Evolutionary conservation across 805 yeast genomes (phyloP).

Genomic region (Candida insectalens): DNA sequence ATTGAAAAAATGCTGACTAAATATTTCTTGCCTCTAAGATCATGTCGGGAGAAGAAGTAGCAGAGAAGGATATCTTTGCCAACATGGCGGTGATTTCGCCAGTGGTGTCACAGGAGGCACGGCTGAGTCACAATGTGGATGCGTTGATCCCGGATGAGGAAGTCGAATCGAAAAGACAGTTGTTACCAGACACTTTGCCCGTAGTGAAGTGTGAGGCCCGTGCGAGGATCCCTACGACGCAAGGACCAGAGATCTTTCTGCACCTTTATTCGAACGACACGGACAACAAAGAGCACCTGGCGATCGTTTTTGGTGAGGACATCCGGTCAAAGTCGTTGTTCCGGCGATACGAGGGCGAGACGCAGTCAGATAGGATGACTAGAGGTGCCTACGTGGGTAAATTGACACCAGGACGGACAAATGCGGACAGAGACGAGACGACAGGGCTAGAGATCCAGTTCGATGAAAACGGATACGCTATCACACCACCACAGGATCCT

Average conservation of each 20-base stretch:
- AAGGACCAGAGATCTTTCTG: constrained; percentile 87
- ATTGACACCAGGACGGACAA: constrained; percentile 73
- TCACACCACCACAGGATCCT: constrained; percentile 22
- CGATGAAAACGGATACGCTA: constrained; percentile 29
- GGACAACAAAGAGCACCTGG: constrained; percentile 90
- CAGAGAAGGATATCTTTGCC: constrained; percentile 18
- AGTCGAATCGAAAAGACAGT: constrained; percentile 23
- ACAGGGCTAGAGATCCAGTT: constrained; percentile 30
- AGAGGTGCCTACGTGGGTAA: constrained; percentile 95
- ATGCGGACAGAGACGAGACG: constrained; percentile 53
- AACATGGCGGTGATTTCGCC: constrained; percentile 33
- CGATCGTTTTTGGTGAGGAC: constrained; percentile 92
- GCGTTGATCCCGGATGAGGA: constrained; percentile 7
- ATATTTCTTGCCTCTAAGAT: too few species aligned
- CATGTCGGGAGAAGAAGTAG: too few species aligned
- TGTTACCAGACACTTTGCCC: constrained; percentile 53
- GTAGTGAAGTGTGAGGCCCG: constrained; percentile 80
- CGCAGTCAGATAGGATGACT: constrained; percentile 94
- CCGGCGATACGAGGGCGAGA: constrained; percentile 51
- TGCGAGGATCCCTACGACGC: constrained; percentile 93
- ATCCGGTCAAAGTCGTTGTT: constrained; percentile 72
- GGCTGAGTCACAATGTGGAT: constrained; percentile 3
- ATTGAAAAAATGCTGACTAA: too few species aligned
- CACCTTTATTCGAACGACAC: constrained; percentile 81
- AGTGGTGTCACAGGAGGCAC: constrained; percentile 22